Evolutionary conservation across 2,329 filamentous ascomycete genomes (phyloP).

Genomic region (Zalaria obscura): DNA sequence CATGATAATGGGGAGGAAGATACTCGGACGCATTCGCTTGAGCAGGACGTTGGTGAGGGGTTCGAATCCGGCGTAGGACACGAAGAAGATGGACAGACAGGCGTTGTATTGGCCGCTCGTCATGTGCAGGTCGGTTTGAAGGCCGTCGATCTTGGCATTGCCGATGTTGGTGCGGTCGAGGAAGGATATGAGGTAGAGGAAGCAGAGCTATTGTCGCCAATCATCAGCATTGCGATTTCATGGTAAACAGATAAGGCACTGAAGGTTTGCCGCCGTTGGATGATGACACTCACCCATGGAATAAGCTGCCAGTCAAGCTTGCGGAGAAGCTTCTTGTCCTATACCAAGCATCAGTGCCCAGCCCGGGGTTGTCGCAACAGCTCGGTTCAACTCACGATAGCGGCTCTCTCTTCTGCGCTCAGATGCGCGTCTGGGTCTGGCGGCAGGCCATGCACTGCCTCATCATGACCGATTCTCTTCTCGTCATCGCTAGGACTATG

Average conservation of each 20-base stretch:
- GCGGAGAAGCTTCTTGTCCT: constrained; percentile 49
- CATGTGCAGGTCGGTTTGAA: constrained; percentile 47
- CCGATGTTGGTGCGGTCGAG: constrained; percentile 63
- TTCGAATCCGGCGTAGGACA: constrained; percentile 71
- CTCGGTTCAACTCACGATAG: constrained; percentile 36
- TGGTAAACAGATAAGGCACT: neutral
- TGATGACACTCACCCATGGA: constrained; percentile 34
- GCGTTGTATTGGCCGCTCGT: constrained; percentile 55
- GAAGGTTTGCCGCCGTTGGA: neutral
- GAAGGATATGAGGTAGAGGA: constrained; percentile 63
- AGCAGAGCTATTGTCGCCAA: constrained; percentile 36
- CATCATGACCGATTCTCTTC: constrained; percentile 7
- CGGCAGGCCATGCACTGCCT: constrained; percentile 8
- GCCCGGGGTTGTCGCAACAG: neutral
- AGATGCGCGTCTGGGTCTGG: constrained; percentile 51
- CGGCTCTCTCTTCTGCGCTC: constrained; percentile 46
- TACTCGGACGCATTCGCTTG: constrained; percentile 58
- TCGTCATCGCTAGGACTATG: constrained; percentile 7
- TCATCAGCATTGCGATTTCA: constrained; percentile 1
- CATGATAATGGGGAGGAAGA: constrained; percentile 70
- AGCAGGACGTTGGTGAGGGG: constrained; percentile 66
- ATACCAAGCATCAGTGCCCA: constrained; percentile 2
- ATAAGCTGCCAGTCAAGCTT: constrained; percentile 49
- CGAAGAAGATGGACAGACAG: constrained; percentile 70
- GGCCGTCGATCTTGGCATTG: constrained; percentile 49